A percentile compares a stretch with the other conserved stretches of the same genome.
These are phyloP conservation scores for Candida nemodendra DNA, from an alignment of 805 yeast genomes.

Conservation along the genomic window DNA sequence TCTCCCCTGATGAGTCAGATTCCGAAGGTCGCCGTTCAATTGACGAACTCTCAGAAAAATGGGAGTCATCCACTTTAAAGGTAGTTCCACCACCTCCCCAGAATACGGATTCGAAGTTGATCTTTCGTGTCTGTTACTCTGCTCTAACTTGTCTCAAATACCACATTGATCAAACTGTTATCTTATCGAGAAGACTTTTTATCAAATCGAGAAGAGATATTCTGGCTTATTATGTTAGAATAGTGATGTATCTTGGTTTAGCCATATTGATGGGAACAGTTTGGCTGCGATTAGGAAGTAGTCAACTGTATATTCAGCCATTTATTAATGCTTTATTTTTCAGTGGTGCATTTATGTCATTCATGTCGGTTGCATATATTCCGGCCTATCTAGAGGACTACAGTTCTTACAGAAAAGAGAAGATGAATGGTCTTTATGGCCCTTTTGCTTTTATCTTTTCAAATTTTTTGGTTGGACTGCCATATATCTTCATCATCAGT, in stretches of 20 bases:
- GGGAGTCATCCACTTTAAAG: neutral
- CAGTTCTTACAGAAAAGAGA: slow-evolving; percentile 31
- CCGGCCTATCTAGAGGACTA: slow-evolving; percentile 40
- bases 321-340: slow-evolving; percentile 37
- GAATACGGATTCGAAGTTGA: neutral
- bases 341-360: slow-evolving; percentile 45
- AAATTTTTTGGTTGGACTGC: slow-evolving; percentile 37
- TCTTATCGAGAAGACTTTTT: slow-evolving; percentile 29
- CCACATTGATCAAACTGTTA: slow-evolving; percentile 1
- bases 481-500: slow-evolving; percentile 35
- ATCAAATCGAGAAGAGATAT: slow-evolving; percentile 36
- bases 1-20: neutral
- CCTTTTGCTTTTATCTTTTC: slow-evolving; percentile 36
- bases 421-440: slow-evolving; percentile 39
- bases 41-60: neutral
- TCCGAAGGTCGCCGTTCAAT: too few relatives aligned
- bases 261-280: slow-evolving; percentile 43
- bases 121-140: neutral
- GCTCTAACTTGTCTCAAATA: neutral
- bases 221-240: slow-evolving; percentile 37
- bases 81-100: neutral
- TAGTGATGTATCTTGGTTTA: slow-evolving; percentile 39
- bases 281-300: slow-evolving; percentile 31
- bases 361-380: slow-evolving; percentile 42
- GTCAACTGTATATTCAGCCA: slow-evolving; percentile 29